Evolutionary conservation across 2,329 filamentous ascomycete species (phyloP).

Genomic region (Teratosphaeria nubilosa): DNA sequence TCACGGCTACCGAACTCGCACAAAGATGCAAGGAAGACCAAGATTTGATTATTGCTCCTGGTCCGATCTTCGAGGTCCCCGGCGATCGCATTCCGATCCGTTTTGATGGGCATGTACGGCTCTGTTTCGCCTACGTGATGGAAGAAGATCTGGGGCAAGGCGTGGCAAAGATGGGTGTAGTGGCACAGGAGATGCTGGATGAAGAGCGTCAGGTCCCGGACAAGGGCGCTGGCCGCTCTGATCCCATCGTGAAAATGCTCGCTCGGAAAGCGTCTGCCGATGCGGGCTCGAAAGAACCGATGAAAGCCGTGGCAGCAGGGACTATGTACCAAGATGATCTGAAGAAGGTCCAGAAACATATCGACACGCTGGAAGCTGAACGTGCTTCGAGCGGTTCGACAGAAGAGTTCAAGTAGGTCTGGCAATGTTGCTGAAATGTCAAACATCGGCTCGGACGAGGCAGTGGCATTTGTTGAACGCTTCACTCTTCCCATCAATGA

Average conservation of each 20-base stretch:
- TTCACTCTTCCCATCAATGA: no score
- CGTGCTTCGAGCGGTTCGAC: background rate
- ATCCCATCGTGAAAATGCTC: no score
- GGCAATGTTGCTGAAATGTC: background rate
- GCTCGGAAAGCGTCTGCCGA: no score
- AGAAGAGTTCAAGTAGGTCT: background rate
- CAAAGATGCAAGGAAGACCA: constrained; percentile 50
- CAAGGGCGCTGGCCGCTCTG: background rate
- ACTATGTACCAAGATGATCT: no score
- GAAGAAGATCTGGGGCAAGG: constrained; percentile 57
- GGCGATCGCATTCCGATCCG: constrained; percentile 35
- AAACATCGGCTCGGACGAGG: background rate
- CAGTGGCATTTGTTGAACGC: background rate
- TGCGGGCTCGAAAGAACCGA: no score
- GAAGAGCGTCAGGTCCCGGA: background rate
- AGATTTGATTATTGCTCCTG: constrained; percentile 57
- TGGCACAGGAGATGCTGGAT: constrained; percentile 32
- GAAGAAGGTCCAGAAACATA: background rate
- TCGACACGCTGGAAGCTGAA: background rate
- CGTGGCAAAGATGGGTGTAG: constrained; percentile 49
- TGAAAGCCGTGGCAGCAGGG: no score
- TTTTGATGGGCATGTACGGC: constrained; percentile 52
- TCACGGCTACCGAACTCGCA: constrained; percentile 48
- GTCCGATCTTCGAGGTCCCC: constrained; percentile 55
- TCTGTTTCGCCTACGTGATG: constrained; percentile 66